Conservation (phyloP, 768 basidiomycete genomes). For the Lactarius sp. region DNA sequence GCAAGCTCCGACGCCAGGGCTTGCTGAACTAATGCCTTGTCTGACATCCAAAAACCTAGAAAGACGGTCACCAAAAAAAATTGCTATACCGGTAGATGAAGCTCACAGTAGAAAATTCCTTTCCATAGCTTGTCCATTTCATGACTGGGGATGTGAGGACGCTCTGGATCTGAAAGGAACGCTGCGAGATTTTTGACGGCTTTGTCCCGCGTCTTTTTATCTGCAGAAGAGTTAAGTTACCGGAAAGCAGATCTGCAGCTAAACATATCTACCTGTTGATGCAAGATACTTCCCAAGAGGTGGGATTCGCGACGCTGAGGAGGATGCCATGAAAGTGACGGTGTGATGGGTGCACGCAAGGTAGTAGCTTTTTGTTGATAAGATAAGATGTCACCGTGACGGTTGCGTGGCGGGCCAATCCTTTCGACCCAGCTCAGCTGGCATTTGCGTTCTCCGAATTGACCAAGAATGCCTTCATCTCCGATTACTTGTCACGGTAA, state of each 20-base stretch:
- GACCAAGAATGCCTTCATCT: constrained; percentile 43
- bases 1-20: constrained; percentile 82
- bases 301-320: constrained; percentile 37
- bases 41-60: constrained; percentile 98
- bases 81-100: background rate
- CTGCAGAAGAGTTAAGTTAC: constrained; percentile 37
- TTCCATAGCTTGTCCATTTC: constrained; percentile 97
- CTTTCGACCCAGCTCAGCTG: background rate
- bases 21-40: constrained; percentile 96
- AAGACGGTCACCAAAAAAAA: constrained; percentile 10
- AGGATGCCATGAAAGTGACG: constrained; percentile 31
- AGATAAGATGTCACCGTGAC: constrained; percentile 12
- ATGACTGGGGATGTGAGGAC: constrained; percentile 54
- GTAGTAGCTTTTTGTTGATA: background rate
- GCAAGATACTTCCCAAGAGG: constrained; percentile 90
- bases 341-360: background rate
- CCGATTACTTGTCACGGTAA: constrained; percentile 90
- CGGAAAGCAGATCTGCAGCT: background rate
- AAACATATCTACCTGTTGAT: constrained; percentile 57
- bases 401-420: no score
- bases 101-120: constrained; percentile 91
- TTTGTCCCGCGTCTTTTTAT: constrained; percentile 89
- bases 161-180: constrained; percentile 68
- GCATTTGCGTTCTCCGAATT: no score
- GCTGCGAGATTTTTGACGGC: constrained; percentile 73